These are phyloP conservation scores for Huntiella savannae DNA, from an alignment of 2,329 filamentous ascomycete genomes.

Conservation along the genomic window DNA sequence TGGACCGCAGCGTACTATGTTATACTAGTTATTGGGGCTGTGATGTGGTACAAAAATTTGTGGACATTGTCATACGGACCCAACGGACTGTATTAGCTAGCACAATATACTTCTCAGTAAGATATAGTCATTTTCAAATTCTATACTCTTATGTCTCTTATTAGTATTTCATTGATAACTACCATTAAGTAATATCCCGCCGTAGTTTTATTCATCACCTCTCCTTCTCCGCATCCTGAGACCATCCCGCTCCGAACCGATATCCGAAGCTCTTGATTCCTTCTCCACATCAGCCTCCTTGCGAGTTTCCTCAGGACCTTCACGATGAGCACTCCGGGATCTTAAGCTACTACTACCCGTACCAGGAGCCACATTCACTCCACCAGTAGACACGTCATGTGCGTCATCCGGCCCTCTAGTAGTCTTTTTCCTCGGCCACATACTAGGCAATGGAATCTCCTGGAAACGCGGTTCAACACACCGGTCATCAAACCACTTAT, in stretches of 20 bases:
- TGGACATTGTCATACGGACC: constrained; percentile 49
- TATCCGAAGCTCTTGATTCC: constrained; percentile 21
- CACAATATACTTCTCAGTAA: no score
- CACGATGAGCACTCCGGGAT: constrained; percentile 1
- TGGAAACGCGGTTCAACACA: constrained; percentile 75
- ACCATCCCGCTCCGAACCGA: constrained; percentile 11
- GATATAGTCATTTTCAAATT: no score
- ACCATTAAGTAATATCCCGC: neutral
- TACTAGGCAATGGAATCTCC: constrained; percentile 61
- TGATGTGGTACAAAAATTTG: constrained; percentile 50
- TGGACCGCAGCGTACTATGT: constrained; percentile 71
- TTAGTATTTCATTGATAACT: neutral
- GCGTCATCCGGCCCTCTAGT: constrained; percentile 51
- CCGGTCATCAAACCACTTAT: constrained; percentile 75
- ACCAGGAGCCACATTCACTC: constrained; percentile 26
- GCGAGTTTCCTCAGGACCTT: constrained; percentile 2
- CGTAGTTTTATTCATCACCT: constrained; percentile 14
- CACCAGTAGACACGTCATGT: constrained; percentile 22
- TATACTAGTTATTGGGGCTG: constrained; percentile 51
- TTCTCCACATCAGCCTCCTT: constrained; percentile 28
- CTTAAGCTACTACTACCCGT: constrained; percentile 25
- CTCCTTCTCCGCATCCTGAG: constrained; percentile 23
- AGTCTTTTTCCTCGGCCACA: constrained; percentile 74
- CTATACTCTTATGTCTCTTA: no score
- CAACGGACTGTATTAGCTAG: constrained; percentile 5